Evolutionary conservation across 257 asterid genomes (phyloP), one percentile per base, ranked within the genome.

Genomic region (Solanum etuberosum): DNA sequence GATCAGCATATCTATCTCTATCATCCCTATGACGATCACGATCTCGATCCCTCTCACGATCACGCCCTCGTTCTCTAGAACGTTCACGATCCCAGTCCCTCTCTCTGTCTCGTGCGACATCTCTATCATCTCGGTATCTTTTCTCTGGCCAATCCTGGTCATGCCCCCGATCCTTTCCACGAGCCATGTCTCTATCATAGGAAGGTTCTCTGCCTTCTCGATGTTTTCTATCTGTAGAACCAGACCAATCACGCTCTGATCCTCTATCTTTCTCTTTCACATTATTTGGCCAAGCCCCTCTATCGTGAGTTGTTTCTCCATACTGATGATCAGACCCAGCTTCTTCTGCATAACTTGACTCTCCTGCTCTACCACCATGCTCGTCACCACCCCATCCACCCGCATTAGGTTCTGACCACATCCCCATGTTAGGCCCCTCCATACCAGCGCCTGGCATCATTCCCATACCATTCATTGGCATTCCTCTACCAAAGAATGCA

Each of bases 351-450:
- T 92, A 97, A 86, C 99, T 95, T 88, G 98, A 94, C 92, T 97
- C 98, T 84, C 96, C 96, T 38, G 90, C 98, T 92, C 98, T 92
- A 57, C 92, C 95, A 29, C 96, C 98, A 86, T 93, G 96, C 88
- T 95, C 99, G 32, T 94, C 99, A 46, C 98, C 96, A 29, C 91
- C 92, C 99, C 98, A 95, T 88, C 98, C 98, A 25, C 96, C 97
- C 94, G 91, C 85, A 86, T 92, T 95, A 67, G 95, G 90, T 88
- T 95, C 99, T 21, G 90, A 86, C 99, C 99, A 97, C 98, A 94
- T 94, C 84, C 98, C 99, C 89, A 95, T 90, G 85, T 92, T 92
- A 73, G 95, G 98, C 25, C 98, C 99, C 83, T 91, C 98, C 90
- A 97, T 89, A 57, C 97, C 98, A 35, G 94, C 78, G 25, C 87